A percentile compares a stretch with the other conserved stretches of the same genome.
Evolutionary conservation across 257 asterid genomes (phyloP).

Genomic region (Plantago ovata): DNA sequence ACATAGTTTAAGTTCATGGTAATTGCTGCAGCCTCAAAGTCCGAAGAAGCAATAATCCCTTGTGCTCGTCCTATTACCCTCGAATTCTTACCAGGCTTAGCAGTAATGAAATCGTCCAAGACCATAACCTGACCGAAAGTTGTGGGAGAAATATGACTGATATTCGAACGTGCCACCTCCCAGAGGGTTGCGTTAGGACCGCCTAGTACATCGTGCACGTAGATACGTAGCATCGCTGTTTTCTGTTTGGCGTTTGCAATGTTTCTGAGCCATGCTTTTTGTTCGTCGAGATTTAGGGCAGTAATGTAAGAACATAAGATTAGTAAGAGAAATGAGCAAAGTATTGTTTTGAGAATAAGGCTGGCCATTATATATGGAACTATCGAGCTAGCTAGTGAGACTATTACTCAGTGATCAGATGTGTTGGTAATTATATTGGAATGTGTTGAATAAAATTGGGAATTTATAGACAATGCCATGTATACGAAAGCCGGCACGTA

Average conservation of each 20-base stretch:
- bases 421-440: no score
- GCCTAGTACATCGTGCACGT: slow-evolving; percentile 5
- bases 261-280: slow-evolving; percentile 14
- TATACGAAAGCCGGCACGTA: no score
- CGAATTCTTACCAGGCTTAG: background rate
- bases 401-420: no score
- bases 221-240: background rate
- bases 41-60: slow-evolving; percentile 8
- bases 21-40: background rate
- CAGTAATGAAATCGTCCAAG: slow-evolving; percentile 9
- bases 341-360: no score
- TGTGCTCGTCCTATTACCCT: slow-evolving; percentile 1
- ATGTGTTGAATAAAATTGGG: no score
- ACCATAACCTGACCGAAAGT: slow-evolving; percentile 8
- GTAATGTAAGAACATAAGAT: no score
- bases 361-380: no score
- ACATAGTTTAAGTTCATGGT: slow-evolving; percentile 6
- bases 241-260: background rate
- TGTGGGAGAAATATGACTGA: background rate
- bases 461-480: no score
- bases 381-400: no score
- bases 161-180: slow-evolving; percentile 5
- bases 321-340: no score
- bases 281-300: no score
- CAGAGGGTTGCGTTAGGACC: background rate